Base-by-base conservation (phyloP, 2,329 filamentous ascomycete genomes). In the Arthrobotrys conoides region DNA sequence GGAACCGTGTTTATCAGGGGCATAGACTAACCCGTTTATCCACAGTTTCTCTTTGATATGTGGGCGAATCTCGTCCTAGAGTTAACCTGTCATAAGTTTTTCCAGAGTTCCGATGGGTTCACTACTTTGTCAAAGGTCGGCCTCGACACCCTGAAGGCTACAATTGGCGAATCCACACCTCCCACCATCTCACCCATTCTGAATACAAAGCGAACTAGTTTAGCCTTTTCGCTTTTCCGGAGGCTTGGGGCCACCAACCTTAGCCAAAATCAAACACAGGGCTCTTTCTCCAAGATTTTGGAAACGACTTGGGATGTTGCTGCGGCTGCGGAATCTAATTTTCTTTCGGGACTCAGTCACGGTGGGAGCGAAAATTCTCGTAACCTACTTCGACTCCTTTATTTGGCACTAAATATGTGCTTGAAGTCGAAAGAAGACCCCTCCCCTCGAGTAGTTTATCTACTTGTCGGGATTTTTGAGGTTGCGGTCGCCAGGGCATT, bases 21-120 rank as follows among this genome's bases (percentile, higher is more conserved):
- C 4, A 27, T 14, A n/a, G 5, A 22, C 57, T 78, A 49, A 71
- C 18, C 16, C 49, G 5, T 20, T 49, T 27, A 0, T 18, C 53
- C 6, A 41, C 82, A 93, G 91, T 89, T 90, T 51, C 89, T 99
- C 18, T 91, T 97, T 80, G 90, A 93, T 82, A 92, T 93, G 70
- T 98, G 95, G 93, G 94, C 96, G 83, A 91, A 93, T 76, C 87
- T 99, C 8, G 89, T 95, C 14, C 88, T 96, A 63, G 95, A 97
- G 82, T 88, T 99, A 61, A 66, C 75, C 0, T 93, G 92, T 83
- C 89, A 89, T n/a, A 86, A 88, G 48, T 87, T 88, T 41, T 85
- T 86, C 66, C 85, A 86, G 18, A 87, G 89, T 66, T 84, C 86
- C 46, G 86, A 87, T 24, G 86, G 95, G 3, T 89, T 91, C 71